Percentiles rank a stretch among this genome's conserved stretches.
phyloP scores from a whole-genome alignment of 148 eudicot genomes.

The Rhododendron ferrugineum region DNA sequence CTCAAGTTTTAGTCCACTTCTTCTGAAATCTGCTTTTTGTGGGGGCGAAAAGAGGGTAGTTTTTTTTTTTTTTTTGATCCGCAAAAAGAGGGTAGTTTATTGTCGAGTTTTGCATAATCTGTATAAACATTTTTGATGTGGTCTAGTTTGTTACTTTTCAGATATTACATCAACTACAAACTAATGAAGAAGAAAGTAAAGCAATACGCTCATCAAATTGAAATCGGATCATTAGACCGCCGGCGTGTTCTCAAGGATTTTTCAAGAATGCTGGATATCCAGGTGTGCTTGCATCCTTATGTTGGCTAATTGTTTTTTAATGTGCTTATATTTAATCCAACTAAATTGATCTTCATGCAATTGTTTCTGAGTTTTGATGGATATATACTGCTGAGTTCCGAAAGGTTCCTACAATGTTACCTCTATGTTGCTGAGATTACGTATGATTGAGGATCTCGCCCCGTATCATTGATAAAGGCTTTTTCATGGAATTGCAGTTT shows the following conservation, averaged over 20 bases:
- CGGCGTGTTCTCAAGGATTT: conserved; percentile 64
- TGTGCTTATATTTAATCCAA: not conserved
- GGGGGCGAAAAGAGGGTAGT: not conserved
- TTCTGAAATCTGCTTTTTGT: not conserved
- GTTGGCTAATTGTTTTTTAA: not conserved
- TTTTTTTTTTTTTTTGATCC: too few species aligned
- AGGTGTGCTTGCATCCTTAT: conserved; percentile 25
- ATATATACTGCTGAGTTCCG: not conserved
- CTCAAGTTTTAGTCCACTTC: not conserved
- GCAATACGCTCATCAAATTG: conserved; percentile 54
- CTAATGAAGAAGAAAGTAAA: conserved; percentile 70
- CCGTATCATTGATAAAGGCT: not conserved
- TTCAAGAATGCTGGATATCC: conserved; percentile 67
- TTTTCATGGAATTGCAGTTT: not conserved
- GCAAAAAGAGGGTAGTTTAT: not conserved
- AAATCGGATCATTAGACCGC: conserved; percentile 44
- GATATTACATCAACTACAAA: conserved; percentile 67
- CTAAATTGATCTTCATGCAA: not conserved
- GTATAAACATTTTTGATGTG: not conserved
- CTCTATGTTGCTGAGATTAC: not conserved
- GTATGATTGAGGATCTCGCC: not conserved
- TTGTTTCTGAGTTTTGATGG: not conserved
- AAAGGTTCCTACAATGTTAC: not conserved
- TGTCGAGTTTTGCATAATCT: not conserved
- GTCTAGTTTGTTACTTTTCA: conserved; percentile 17